phyloP scores from a whole-genome alignment of 129 eudicot genomes.

The Flaveria sonorensis region DNA sequence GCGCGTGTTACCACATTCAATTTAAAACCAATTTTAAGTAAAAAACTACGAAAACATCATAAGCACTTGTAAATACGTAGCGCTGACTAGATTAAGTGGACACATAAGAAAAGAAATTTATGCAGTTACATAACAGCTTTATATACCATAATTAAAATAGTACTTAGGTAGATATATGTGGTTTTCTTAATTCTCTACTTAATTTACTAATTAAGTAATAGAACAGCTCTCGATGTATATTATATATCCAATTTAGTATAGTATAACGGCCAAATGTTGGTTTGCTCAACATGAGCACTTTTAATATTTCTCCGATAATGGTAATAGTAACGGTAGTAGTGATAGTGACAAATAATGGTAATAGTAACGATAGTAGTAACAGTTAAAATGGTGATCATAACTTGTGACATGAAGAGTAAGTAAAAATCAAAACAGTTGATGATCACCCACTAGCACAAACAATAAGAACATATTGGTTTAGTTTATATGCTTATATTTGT shows the following conservation, averaged over 20 bases:
- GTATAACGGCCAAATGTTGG: not conserved
- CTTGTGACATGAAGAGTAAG: slow-evolving; percentile 5
- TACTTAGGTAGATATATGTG: too few species aligned
- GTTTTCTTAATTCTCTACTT: not conserved
- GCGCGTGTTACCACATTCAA: too few species aligned
- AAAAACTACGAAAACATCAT: not conserved
- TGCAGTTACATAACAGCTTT: not conserved
- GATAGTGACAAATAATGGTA: not conserved
- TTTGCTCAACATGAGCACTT: not conserved
- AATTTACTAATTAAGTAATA: not conserved
- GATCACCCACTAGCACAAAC: slow-evolving; percentile 8
- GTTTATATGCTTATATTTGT: slow-evolving; percentile 8
- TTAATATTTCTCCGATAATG: not conserved
- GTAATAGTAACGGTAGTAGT: not conserved
- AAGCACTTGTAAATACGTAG: not conserved
- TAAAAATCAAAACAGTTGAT: not conserved
- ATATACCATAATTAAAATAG: not conserved
- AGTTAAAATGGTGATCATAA: not conserved
- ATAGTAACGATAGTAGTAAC: not conserved
- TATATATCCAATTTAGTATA: not conserved
- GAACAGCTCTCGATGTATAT: not conserved
- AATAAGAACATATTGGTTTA: not conserved
- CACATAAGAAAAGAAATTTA: not conserved
- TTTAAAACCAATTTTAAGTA: too few species aligned
- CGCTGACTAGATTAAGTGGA: not conserved